Evolutionary conservation across 495 filamentous ascomycete species (phyloP).

Genomic region (Choiromyces venosus): DNA sequence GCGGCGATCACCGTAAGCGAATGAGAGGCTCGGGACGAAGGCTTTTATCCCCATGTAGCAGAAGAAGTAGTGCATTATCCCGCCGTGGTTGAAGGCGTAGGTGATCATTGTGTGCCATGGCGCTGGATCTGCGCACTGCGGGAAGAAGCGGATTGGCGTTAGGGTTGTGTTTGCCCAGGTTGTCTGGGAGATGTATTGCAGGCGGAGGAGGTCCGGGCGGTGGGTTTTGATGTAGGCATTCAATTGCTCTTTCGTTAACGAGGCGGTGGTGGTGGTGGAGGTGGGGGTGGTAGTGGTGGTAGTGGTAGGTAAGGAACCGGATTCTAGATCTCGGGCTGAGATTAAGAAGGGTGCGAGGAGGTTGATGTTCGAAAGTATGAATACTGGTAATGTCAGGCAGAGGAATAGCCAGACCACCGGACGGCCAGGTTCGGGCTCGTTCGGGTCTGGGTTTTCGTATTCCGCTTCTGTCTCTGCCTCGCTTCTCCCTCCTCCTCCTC

Average conservation of each 20-base stretch:
- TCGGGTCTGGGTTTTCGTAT: neutral
- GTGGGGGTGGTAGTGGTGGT: neutral
- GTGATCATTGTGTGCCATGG: slow-evolving; percentile 33
- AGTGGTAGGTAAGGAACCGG: neutral
- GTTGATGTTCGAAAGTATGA: neutral
- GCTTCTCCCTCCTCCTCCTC: neutral
- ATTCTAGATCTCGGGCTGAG: neutral
- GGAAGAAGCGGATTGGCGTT: neutral
- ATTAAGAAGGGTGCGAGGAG: neutral
- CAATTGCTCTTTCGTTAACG: neutral
- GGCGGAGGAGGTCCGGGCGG: neutral
- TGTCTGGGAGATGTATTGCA: neutral
- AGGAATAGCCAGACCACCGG: neutral
- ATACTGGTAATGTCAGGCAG: neutral
- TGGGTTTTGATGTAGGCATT: neutral
- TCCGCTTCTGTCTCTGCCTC: neutral
- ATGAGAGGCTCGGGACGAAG: slow-evolving; percentile 20
- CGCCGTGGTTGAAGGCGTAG: slow-evolving; percentile 29
- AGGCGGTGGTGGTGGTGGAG: neutral
- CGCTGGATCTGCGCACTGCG: neutral
- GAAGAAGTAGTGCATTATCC: slow-evolving; percentile 27
- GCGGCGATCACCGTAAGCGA: slow-evolving; percentile 23
- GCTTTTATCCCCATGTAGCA: slow-evolving; percentile 26
- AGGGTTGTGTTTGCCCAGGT: neutral
- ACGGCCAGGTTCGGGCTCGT: neutral